These are phyloP conservation scores for Chaetomium tenue DNA, from an alignment of 495 filamentous ascomycete genomes.

Conservation along the genomic window DNA sequence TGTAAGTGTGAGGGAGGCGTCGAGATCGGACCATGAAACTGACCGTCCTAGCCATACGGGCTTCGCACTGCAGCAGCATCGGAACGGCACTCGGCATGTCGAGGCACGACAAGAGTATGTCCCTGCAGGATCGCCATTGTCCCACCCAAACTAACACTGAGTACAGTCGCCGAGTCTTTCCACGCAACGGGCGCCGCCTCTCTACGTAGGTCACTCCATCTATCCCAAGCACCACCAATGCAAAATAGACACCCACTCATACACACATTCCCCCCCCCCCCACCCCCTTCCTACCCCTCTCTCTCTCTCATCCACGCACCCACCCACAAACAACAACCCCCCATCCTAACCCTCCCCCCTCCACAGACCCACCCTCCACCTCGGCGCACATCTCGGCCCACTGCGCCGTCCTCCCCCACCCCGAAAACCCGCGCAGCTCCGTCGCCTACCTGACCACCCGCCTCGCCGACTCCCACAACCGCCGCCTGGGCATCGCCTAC, in stretches of 20 bases:
- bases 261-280: neutral
- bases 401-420: slow-evolving; percentile 53
- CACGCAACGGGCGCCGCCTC: slow-evolving; percentile 54
- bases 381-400: slow-evolving; percentile 74
- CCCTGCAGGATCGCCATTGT: neutral
- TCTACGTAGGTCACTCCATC: slow-evolving; percentile 24
- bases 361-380: slow-evolving; percentile 31
- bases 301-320: too few relatives aligned
- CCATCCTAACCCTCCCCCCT: neutral
- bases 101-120: slow-evolving; percentile 46
- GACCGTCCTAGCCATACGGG: slow-evolving; percentile 54
- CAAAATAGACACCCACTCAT: neutral
- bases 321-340: neutral
- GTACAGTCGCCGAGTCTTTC: slow-evolving; percentile 52
- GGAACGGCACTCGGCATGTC: slow-evolving; percentile 43
- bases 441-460: slow-evolving; percentile 51
- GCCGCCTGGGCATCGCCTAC: slow-evolving; percentile 60
- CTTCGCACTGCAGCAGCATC: slow-evolving; percentile 53
- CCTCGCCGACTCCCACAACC: slow-evolving; percentile 44
- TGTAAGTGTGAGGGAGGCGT: slow-evolving; percentile 24
- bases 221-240: neutral
- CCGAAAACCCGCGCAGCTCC: slow-evolving; percentile 38
- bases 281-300: too few relatives aligned
- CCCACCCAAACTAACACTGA: slow-evolving; percentile 32
- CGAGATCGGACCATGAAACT: neutral